These are phyloP conservation scores for Leccinum imitatum DNA, from an alignment of 768 basidiomycete genomes.

Conservation along the genomic window DNA sequence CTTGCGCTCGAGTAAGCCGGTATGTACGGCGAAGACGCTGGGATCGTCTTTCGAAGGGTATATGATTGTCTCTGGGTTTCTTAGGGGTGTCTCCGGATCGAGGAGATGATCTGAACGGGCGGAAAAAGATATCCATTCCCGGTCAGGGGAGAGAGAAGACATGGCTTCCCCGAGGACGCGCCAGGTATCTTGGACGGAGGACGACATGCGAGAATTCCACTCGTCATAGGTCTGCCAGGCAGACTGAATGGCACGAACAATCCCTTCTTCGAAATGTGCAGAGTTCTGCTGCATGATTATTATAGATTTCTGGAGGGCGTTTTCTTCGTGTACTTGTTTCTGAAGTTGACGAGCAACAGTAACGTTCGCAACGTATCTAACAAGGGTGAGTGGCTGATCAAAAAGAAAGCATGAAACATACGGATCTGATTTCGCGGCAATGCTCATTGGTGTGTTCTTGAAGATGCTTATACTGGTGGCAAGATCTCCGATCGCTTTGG, in stretches of 20 bases:
- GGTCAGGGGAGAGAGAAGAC: slow-evolving; percentile 76
- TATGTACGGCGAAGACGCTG: slow-evolving; percentile 80
- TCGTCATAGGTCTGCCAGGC: slow-evolving; percentile 98
- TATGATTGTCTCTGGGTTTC: slow-evolving; percentile 70
- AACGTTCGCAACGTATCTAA: slow-evolving; percentile 65
- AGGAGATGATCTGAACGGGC: slow-evolving; percentile 92
- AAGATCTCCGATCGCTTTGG: slow-evolving; percentile 83
- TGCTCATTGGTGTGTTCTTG: slow-evolving; percentile 91
- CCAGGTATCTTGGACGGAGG: slow-evolving; percentile 74
- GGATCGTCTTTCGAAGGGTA: slow-evolving; percentile 94
- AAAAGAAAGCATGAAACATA: not conserved
- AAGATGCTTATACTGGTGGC: slow-evolving; percentile 83
- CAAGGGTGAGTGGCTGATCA: not conserved
- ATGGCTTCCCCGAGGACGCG: slow-evolving; percentile 68
- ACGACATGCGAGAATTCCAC: slow-evolving; percentile 81
- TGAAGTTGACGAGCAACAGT: slow-evolving; percentile 77
- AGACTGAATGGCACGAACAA: slow-evolving; percentile 92
- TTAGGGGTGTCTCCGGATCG: slow-evolving; percentile 93
- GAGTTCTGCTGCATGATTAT: slow-evolving; percentile 98
- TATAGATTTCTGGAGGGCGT: slow-evolving; percentile 94
- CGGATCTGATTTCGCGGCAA: slow-evolving; percentile 51
- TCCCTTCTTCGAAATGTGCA: slow-evolving; percentile 95
- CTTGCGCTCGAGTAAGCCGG: slow-evolving; percentile 91
- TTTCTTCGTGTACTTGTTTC: slow-evolving; percentile 96
- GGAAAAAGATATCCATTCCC: slow-evolving; percentile 95